These are phyloP conservation scores for Fusarium denticulatum DNA, from an alignment of 2,329 filamentous ascomycete genomes.

Conservation along the genomic window DNA sequence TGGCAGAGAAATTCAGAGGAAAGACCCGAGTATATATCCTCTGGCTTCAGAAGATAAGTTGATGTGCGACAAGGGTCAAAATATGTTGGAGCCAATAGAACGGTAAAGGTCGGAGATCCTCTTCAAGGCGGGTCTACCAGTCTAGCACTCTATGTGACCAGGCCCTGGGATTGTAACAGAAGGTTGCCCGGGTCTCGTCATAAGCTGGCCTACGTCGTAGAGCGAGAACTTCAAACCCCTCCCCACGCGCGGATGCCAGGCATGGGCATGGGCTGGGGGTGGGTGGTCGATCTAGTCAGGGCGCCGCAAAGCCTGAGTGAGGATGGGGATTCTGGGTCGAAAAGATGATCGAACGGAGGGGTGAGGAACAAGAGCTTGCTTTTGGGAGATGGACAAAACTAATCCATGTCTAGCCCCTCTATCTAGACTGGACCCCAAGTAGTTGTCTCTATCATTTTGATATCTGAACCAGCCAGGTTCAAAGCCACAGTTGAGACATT, in stretches of 20 bases:
- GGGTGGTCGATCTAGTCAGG: conserved; percentile 29
- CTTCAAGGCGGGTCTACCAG: conserved; percentile 35
- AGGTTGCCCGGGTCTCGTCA: conserved; percentile 44
- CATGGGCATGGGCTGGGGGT: conserved; percentile 31
- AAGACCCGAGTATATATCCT: conserved; percentile 43
- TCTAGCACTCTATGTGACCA: conserved; percentile 39
- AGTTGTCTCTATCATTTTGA: conserved; percentile 36
- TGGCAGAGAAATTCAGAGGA: conserved; percentile 40
- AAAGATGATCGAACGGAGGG: conserved; percentile 44
- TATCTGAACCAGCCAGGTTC: conserved; percentile 30
- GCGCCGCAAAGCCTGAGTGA: conserved; percentile 31
- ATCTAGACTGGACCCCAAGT: conserved; percentile 23
- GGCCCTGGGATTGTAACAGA: conserved; percentile 40
- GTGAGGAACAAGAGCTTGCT: conserved; percentile 35
- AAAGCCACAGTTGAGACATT: conserved; percentile 40
- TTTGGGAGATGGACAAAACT: conserved; percentile 23
- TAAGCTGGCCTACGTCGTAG: conserved; percentile 35
- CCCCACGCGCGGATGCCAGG: conserved; percentile 29
- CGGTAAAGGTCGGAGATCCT: conserved; percentile 47
- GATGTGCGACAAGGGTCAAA: conserved; percentile 45
- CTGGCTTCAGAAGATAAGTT: conserved; percentile 36
- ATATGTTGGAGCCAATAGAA: conserved; percentile 47
- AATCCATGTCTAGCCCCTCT: conserved; percentile 40
- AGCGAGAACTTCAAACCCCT: conserved; percentile 36
- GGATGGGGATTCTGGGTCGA: conserved; percentile 36